Evolutionary conservation across 140 eudicot species (phyloP).

Genomic region (Ambrosia hybrid): DNA sequence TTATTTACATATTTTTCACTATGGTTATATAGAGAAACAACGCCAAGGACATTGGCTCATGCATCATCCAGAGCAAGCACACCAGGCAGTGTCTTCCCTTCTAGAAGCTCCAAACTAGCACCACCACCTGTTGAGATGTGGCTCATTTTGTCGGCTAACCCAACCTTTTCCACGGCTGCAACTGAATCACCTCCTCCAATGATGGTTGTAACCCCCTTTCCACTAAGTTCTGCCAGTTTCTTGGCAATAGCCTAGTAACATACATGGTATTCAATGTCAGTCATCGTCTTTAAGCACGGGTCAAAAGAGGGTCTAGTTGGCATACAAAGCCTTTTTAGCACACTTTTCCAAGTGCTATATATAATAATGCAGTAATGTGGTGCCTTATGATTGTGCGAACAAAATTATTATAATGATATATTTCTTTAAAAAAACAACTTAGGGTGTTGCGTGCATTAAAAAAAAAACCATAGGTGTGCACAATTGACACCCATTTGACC

Average conservation of each 20-base stretch:
- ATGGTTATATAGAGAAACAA: slow-evolving; percentile 2
- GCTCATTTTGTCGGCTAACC: slow-evolving; percentile 69
- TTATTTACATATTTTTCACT: slow-evolving; percentile 20
- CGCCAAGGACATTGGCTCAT: slow-evolving; percentile 20
- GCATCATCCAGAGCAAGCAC: slow-evolving; percentile 64
- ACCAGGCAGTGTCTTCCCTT: slow-evolving; percentile 70
- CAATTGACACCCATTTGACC: neutral
- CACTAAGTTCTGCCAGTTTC: slow-evolving; percentile 68
- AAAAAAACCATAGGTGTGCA: neutral
- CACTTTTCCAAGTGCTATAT: neutral
- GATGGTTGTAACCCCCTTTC: slow-evolving; percentile 71
- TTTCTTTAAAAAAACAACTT: neutral
- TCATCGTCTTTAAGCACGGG: neutral
- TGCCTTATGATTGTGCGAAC: neutral
- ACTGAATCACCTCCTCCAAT: slow-evolving; percentile 77
- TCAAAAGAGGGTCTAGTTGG: neutral
- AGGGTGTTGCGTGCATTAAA: neutral
- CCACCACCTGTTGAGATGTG: slow-evolving; percentile 86
- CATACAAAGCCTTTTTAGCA: neutral
- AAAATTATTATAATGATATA: neutral
- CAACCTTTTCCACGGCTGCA: slow-evolving; percentile 75
- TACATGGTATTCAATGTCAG: neutral
- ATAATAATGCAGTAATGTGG: neutral
- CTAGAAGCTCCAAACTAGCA: slow-evolving; percentile 76
- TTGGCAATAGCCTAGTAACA: slow-evolving; percentile 56